Base-by-base conservation (phyloP, 2,329 filamentous ascomycete species). In the Cadophora sp. region DNA sequence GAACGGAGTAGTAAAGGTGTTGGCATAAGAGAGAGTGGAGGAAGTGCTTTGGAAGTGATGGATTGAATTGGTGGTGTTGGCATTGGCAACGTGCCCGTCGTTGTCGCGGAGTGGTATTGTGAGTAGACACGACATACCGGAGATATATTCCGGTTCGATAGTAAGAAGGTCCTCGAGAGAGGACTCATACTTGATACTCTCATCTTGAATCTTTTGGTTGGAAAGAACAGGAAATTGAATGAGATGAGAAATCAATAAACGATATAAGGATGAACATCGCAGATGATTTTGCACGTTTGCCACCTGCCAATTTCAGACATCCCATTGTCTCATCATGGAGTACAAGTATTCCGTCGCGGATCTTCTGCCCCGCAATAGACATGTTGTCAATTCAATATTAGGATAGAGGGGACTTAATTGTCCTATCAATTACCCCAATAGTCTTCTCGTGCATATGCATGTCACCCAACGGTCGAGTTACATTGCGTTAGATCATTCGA, bases 1-100 rank as follows among this genome's bases (percentile, higher is more conserved):
- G 61, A 64, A 22, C 61, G 61, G 1, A 64, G 50, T 14, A 64
- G 61, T 24, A 64, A 43, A 9, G 41, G 43, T 18, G 53, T 51
- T 16, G 62, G 62, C 62, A 64, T 64, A 3, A 64, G 43, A 1
- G 62, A 64, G 41, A 64, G 62, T 13, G 55, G 41, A 7, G 62
- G 62, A 22, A 64, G 53, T 36, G 41, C n/a, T 36, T 48, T 41
- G 14, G 53, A n/a, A 3, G 30, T 11, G 7, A 20, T 30, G 20
- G 62, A 13, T 27, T 24, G 16, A 16, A 14, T 6, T 33, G 43
- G 1, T 27, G n/a, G 18, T n/a, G n/a, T 56, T 43, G 45, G 53
- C 2, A 47, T 18, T 9, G 62, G 20, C n/a, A 50, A 30, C 18
- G 30, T 16, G 9, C 53, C 51, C 18, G 62, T 41, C 8, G 41